phyloP scores from a whole-genome alignment of 345 rosid genomes.

The Kernera saxatilis region DNA sequence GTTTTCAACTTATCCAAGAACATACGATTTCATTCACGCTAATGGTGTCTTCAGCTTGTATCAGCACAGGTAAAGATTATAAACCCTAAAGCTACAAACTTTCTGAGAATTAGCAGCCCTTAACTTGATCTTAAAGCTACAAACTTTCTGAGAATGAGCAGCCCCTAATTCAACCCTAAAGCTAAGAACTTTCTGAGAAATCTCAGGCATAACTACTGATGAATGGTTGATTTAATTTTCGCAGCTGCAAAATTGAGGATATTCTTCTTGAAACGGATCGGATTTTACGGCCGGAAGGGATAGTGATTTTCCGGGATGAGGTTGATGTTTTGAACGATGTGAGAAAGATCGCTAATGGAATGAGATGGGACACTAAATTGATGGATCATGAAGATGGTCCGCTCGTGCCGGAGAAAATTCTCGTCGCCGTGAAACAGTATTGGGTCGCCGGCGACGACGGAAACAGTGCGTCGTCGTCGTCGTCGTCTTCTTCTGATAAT shows the following conservation, averaged over 20 bases:
- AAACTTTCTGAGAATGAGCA: slow-evolving; percentile 1
- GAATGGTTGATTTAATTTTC: neutral
- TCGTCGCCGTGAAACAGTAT: slow-evolving; percentile 72
- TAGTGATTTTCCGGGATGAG: slow-evolving; percentile 70
- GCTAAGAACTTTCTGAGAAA: neutral
- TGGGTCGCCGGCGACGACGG: slow-evolving; percentile 68
- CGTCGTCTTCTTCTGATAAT: slow-evolving; percentile 5
- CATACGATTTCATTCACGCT: slow-evolving; percentile 90
- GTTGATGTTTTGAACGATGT: slow-evolving; percentile 78
- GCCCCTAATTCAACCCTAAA: neutral
- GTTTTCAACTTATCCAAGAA: slow-evolving; percentile 96
- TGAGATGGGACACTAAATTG: slow-evolving; percentile 93
- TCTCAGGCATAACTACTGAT: neutral
- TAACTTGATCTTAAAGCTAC: neutral
- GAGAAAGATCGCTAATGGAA: slow-evolving; percentile 58
- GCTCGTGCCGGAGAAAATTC: slow-evolving; percentile 75
- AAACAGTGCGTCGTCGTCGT: slow-evolving; percentile 41
- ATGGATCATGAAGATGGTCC: slow-evolving; percentile 98
- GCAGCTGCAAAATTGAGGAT: slow-evolving; percentile 78
- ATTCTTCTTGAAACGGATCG: slow-evolving; percentile 92
- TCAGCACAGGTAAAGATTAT: slow-evolving; percentile 41
- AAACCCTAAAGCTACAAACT: neutral
- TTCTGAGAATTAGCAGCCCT: neutral
- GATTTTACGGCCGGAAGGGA: slow-evolving; percentile 84
- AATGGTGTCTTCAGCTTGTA: slow-evolving; percentile 74